Base-by-base conservation (phyloP, 176 grass and related monocot species). In the Puya raimondii region DNA sequence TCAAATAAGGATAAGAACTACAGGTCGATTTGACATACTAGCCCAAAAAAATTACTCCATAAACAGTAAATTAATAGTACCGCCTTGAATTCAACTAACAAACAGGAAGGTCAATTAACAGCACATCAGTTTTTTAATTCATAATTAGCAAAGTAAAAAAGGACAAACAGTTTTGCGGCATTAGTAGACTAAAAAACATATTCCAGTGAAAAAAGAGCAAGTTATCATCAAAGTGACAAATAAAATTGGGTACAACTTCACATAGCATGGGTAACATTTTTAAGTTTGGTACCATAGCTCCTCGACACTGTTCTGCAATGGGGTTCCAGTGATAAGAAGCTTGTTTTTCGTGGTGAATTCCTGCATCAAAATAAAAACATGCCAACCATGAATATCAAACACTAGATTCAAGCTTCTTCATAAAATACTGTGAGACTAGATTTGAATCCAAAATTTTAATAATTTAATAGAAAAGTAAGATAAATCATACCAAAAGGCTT, bases 321-420 rank as follows among this genome's bases (percentile, higher is more conserved):
- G 94, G 51, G 94, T 99, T 11, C 94, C 94, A 78, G 94, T 99
- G 47, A 99, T 99, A 67, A 99, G 94, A 65, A 99, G 84, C 69
- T 99, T 99, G 80, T 99, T 99, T 68, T 93, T 99, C 9, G 89
- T 99, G 72, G 84, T 99, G 78, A 99, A 99, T 82, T 99, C 94
- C 94, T 99, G 82, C 33, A 12, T 1, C 11, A 26, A 10, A 21
- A 56, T 42, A 42, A 42, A 42, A 42, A 42, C 33, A 42, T 42
- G 33, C 4, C 33, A 42, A 42, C 33, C 12, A 63, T 21, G 23
- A 63, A 17, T 23, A 22, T 3, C 23, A 22, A 17, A 11, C 18
- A 11, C 12, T 23, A 63, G 12, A 63, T 63, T 21, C 2, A 23
- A 63, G 58, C 18, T 21, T 21, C 18, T 42, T 42, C 33, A 5